Evolutionary conservation across 805 yeast genomes (phyloP).

Genomic region (Diddensiella transvaalensis): DNA sequence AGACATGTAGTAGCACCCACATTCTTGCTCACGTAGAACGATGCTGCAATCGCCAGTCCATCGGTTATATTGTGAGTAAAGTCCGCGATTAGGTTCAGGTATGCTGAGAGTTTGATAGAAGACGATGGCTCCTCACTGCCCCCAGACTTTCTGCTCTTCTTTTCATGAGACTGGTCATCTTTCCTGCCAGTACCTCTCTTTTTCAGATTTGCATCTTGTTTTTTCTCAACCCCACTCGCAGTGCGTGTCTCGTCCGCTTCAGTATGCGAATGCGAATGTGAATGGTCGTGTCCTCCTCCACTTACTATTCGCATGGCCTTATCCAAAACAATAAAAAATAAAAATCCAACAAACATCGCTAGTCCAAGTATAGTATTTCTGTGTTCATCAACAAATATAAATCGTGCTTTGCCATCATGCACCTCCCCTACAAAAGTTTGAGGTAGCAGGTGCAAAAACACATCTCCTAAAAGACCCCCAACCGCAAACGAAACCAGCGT

Average conservation of each 20-base stretch:
- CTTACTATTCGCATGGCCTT: constrained; percentile 51
- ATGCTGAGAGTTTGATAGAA: constrained; percentile 48
- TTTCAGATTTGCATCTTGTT: constrained; percentile 25
- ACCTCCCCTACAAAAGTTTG: constrained; percentile 57
- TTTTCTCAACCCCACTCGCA: constrained; percentile 20
- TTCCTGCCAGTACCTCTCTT: constrained; percentile 19
- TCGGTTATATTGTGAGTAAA: constrained; percentile 74
- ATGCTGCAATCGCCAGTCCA: constrained; percentile 69
- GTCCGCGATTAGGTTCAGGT: constrained; percentile 65
- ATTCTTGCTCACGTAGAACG: constrained; percentile 56
- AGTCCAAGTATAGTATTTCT: constrained; percentile 49
- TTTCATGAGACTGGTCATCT: constrained; percentile 7
- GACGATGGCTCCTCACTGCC: constrained; percentile 16
- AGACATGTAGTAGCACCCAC: constrained; percentile 68
- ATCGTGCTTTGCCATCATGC: constrained; percentile 35
- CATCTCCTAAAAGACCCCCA: constrained; percentile 74
- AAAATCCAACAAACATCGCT: constrained; percentile 58
- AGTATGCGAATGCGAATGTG: constrained; percentile 40
- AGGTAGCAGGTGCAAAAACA: constrained; percentile 68
- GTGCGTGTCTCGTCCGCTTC: neutral
- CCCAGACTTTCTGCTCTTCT: constrained; percentile 5
- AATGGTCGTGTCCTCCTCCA: constrained; percentile 38
- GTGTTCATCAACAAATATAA: constrained; percentile 50
- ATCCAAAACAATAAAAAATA: constrained; percentile 57
- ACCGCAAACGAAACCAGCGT: constrained; percentile 66